Conservation (phyloP, 2,329 filamentous ascomycete species). For the Septoria linicola region DNA sequence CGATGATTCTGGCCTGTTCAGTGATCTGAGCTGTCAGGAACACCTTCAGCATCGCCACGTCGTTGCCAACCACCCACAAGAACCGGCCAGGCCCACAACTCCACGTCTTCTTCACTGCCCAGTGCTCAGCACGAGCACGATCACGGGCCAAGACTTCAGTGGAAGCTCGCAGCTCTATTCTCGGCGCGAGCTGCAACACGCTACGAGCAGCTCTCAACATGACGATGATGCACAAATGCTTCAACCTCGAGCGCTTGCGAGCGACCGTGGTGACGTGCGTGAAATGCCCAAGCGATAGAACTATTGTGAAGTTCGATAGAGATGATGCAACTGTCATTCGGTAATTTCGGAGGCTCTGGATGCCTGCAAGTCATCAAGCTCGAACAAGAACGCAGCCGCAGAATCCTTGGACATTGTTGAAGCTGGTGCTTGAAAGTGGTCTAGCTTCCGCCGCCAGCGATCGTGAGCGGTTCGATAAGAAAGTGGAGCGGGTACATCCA, state of each 20-base stretch:
- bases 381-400: conserved; percentile 7
- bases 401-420: conserved; percentile 6
- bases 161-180: background rate
- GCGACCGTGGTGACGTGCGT: background rate
- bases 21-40: no score
- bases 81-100: no score
- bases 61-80: no score
- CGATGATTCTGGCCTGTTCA: no score
- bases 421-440: conserved; percentile 11
- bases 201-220: conserved; percentile 1
- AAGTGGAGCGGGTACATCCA: conserved; percentile 10
- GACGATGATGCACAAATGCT: no score
- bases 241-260: no score
- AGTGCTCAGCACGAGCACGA: background rate
- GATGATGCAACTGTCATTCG: conserved; percentile 3
- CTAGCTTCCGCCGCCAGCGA: conserved; percentile 16
- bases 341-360: conserved; percentile 21
- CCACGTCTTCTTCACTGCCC: no score
- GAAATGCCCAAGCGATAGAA: background rate
- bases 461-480: conserved; percentile 11
- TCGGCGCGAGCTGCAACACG: conserved; percentile 10
- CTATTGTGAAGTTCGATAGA: background rate
- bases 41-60: no score
- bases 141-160: background rate
- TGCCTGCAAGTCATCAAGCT: conserved; percentile 19